Evolutionary conservation across 345 rosid species (phyloP), one percentile per base, ranked within the genome.

Genomic region (Kandelia obovata): DNA sequence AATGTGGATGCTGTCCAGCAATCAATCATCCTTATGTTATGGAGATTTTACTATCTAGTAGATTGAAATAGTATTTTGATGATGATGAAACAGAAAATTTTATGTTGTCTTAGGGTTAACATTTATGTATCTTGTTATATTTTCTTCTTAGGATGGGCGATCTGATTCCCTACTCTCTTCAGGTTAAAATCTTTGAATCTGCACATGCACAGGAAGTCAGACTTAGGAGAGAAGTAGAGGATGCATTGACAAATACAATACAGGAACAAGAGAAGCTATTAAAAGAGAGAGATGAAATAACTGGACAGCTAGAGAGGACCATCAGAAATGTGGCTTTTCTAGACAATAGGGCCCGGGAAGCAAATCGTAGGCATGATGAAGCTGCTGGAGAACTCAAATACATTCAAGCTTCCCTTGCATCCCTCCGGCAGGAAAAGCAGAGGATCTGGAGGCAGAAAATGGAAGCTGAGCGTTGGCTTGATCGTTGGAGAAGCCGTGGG

Each of bases 381-480:
- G 87, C 80, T 65, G 61, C 78, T 46, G 80, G 75, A 77, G 88
- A 89, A 69, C 75, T 86, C 53, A 84, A 65, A 61, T 68, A 73
- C 31, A 57, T 86, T 67, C 83, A 78, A 71, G 78, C 75, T 73
- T 86, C 90, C 65, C 73, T 89, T 67, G 82, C 82, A 51, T 83
- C 85, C 60, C 80, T 86, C 71, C 78, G 61, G 61, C 84, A 76
- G 70, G 92, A 84, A 78, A 87, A 82, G 75, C 92, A 83, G 81
- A 80, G 77, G 69, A 79, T 86, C 63, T 67, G 79, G 64, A 74
- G 73, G 75, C 92, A 89, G 79, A 87, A 86, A 75, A 69, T 74
- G 77, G 96, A 86, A 83, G 90, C 96, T 68, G 77, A 67, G 58
- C 77, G 75, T 60, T 87, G 91, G 92, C 82, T 89, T 67, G 90